Base-by-base conservation (phyloP, 2,329 filamentous ascomycete genomes). In the Seiridium cupressi region DNA sequence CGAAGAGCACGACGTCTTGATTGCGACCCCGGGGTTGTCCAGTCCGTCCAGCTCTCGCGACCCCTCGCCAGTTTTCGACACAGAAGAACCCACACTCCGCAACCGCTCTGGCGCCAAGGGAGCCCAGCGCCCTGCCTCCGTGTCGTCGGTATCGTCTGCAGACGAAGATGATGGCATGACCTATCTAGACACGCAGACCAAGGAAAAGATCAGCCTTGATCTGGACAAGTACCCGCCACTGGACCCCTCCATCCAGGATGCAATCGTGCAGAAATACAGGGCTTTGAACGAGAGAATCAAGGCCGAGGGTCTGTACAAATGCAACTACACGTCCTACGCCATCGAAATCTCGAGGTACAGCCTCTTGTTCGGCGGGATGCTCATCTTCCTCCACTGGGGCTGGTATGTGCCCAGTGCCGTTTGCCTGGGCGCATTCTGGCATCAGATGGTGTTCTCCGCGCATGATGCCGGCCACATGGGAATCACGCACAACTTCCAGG, bases 401-500 rank as follows among this genome's bases (percentile, higher is more conserved):
- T 92, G 89, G 85, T 94, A 91, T 69, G 80, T 77, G 53, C 77
- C 84, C 2, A 91, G 91, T 60, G 93, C 86, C 1, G 73, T 91
- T 54, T 92, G 89, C 66, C 81, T 98, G 3, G 95, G 94, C 26
- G 81, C 85, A 63, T 84, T 96, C 70, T 98, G 95, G 94, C 95
- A 98, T 71, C 95, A 98, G 73, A 83, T 98, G 35, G 90, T 94
- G 56, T 99, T 99, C 72, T 89, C 89, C 1, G 95, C 92, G 62
- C 95, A 99, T 74, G 95, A 99, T 79, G 92, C 94, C 55, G 93
- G 92, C 5, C 95, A 99, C 75, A 96, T 97, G 90, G 95, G 92
- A 65, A 97, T 99, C 68, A 99, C 95, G 2, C 94, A 98, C 75
- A 83, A 89, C 72, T 98, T 94, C 73, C 88, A 90, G 55, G 76